phyloP scores from a whole-genome alignment of 768 basidiomycete species.

The Suillus bovinus region DNA sequence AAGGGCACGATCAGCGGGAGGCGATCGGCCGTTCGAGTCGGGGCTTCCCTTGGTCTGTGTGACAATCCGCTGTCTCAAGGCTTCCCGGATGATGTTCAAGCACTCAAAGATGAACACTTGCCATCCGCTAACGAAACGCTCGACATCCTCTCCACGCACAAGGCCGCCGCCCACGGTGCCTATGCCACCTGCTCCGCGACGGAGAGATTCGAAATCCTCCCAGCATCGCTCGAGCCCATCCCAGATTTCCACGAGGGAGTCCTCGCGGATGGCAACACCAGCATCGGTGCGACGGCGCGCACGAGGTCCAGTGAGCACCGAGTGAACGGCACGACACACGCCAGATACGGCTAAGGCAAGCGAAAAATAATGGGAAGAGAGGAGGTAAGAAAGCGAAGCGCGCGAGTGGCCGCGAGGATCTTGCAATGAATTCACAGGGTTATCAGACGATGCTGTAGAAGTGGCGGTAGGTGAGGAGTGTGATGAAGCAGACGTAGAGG shows the following conservation, averaged over 20 bases:
- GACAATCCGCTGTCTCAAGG: constrained; percentile 63
- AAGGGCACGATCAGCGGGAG: constrained; percentile 48
- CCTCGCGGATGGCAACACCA: constrained; percentile 56
- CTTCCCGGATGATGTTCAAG: constrained; percentile 85
- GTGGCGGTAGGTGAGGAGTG: constrained; percentile 33
- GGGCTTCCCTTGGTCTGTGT: constrained; percentile 38
- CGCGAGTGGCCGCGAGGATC: constrained; percentile 28
- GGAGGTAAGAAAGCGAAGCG: constrained; percentile 46
- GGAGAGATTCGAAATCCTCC: constrained; percentile 77
- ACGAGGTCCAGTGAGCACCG: constrained; percentile 74
- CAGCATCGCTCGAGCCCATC: constrained; percentile 77
- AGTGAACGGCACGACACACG: constrained; percentile 78
- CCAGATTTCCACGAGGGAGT: constrained; percentile 80
- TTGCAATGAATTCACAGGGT: constrained; percentile 24
- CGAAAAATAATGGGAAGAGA: constrained; percentile 60
- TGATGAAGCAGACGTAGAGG: constrained; percentile 33
- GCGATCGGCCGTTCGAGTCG: constrained; percentile 38
- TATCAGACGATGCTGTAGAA: constrained; percentile 22
- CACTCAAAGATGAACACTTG: constrained; percentile 93
- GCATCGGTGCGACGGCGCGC: constrained; percentile 60
- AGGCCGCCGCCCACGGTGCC: constrained; percentile 36
- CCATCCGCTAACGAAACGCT: constrained; percentile 82
- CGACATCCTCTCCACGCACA: constrained; percentile 51
- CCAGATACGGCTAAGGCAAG: constrained; percentile 74
- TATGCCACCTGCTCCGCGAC: constrained; percentile 44